These are phyloP conservation scores for Funneliformis mosseae DNA, from an alignment of 192 early-diverging fungal species.

Conservation along the genomic window DNA sequence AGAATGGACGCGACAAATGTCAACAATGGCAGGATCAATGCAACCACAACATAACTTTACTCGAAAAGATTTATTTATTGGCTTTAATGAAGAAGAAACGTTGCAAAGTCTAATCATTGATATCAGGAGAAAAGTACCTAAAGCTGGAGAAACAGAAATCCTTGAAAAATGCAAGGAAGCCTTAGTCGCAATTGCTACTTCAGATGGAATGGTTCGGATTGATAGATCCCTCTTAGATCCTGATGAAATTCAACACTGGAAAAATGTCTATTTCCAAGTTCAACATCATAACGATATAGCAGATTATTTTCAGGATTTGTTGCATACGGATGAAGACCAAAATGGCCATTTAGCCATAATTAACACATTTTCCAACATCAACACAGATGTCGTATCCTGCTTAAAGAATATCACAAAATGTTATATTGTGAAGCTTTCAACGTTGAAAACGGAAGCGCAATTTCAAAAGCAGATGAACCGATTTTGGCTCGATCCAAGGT, in stretches of 20 bases:
- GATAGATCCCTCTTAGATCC: neutral
- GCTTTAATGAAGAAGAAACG: constrained; percentile 32
- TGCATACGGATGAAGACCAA: neutral
- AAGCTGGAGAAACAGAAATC: neutral
- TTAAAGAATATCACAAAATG: neutral
- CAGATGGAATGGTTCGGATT: constrained; percentile 28
- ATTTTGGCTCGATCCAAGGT: constrained; percentile 32
- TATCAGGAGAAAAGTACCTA: neutral
- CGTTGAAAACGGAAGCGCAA: constrained; percentile 32
- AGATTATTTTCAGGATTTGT: constrained; percentile 17
- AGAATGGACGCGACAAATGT: constrained; percentile 11
- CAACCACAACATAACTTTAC: neutral
- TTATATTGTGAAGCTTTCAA: constrained; percentile 30
- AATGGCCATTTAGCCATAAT: constrained; percentile 24
- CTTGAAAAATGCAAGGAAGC: constrained; percentile 14
- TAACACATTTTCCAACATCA: constrained; percentile 36
- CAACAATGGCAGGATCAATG: neutral
- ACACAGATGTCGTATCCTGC: constrained; percentile 27
- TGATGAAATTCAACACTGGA: constrained; percentile 19
- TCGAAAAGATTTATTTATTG: constrained; percentile 30
- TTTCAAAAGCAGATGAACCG: constrained; percentile 26
- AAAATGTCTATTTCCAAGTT: constrained; percentile 20
- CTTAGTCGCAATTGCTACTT: constrained; percentile 22
- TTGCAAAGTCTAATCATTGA: constrained; percentile 34
- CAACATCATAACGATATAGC: constrained; percentile 19